Conservation (phyloP, 331 rosid genomes). For the Malus hybrid region DNA sequence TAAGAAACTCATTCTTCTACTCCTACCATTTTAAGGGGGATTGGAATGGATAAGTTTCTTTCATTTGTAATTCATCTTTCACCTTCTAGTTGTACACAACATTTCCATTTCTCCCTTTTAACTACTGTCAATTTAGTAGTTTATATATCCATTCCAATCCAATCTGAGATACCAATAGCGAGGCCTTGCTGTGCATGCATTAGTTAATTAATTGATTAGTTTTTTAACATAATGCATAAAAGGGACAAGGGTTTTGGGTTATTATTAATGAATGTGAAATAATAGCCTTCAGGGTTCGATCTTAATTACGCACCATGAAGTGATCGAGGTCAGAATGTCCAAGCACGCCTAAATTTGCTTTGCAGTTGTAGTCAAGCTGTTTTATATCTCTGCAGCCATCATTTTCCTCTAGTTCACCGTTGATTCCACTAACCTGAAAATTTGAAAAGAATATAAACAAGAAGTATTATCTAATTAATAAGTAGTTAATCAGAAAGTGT, state of each 20-base stretch:
- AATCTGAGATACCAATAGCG: background rate
- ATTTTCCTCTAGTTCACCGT: slow-evolving; percentile 3
- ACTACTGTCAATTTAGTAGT: background rate
- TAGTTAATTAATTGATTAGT: background rate
- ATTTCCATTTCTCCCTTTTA: background rate
- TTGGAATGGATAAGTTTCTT: background rate
- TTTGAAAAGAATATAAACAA: background rate
- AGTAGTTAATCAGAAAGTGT: too few species aligned
- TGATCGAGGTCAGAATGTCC: slow-evolving; percentile 67
- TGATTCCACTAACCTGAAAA: slow-evolving; percentile 18
- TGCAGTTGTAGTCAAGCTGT: slow-evolving; percentile 23
- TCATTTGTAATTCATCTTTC: background rate
- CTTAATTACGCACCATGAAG: slow-evolving; percentile 53
- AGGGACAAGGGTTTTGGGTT: background rate
- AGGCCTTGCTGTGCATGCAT: background rate
- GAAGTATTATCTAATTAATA: too few species aligned
- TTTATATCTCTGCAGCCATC: slow-evolving; percentile 31
- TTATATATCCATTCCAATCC: background rate
- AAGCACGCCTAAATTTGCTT: slow-evolving; percentile 14
- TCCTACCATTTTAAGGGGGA: background rate
- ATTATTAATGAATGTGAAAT: background rate
- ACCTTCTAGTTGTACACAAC: background rate
- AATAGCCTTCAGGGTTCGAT: background rate
- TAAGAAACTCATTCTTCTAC: background rate
- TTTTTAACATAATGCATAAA: background rate